phyloP scores from a whole-genome alignment of 2,329 filamentous ascomycete species.

The Trichophyton benhamiae region DNA sequence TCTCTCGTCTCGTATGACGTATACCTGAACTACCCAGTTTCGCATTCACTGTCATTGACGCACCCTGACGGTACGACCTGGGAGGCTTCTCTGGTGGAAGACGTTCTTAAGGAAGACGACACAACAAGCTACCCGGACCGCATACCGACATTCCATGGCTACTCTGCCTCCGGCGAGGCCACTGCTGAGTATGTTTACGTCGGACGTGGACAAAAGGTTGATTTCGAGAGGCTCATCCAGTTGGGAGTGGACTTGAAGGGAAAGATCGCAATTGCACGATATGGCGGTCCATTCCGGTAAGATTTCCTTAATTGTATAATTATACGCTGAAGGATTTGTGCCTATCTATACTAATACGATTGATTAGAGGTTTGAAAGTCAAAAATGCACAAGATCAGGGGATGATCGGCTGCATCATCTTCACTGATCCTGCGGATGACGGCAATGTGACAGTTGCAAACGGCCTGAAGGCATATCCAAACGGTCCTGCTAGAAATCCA shows the following conservation, averaged over 20 bases:
- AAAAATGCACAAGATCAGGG: slow-evolving; percentile 37
- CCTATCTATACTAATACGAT: neutral
- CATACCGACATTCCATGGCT: slow-evolving; percentile 38
- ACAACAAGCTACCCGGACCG: slow-evolving; percentile 22
- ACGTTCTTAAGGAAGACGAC: slow-evolving; percentile 16
- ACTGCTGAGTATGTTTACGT: slow-evolving; percentile 39
- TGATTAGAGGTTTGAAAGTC: slow-evolving; percentile 33
- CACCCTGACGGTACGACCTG: slow-evolving; percentile 16
- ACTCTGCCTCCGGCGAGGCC: slow-evolving; percentile 36
- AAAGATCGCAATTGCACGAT: slow-evolving; percentile 38
- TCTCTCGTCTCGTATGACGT: slow-evolving; percentile 18
- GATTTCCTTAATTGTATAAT: neutral
- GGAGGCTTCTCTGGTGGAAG: slow-evolving; percentile 16
- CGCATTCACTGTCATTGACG: slow-evolving; percentile 16
- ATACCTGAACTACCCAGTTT: slow-evolving; percentile 22
- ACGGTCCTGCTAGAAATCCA: slow-evolving; percentile 36
- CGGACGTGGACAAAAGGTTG: slow-evolving; percentile 30
- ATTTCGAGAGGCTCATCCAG: slow-evolving; percentile 33
- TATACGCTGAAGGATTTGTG: neutral
- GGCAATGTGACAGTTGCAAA: slow-evolving; percentile 38
- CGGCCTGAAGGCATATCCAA: slow-evolving; percentile 32
- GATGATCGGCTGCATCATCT: slow-evolving; percentile 36
- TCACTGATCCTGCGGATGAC: slow-evolving; percentile 36
- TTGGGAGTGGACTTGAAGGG: slow-evolving; percentile 35
- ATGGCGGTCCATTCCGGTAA: slow-evolving; percentile 31